Base-by-base conservation (phyloP, 768 basidiomycete genomes). In the Cystobasidium ongulense region DNA sequence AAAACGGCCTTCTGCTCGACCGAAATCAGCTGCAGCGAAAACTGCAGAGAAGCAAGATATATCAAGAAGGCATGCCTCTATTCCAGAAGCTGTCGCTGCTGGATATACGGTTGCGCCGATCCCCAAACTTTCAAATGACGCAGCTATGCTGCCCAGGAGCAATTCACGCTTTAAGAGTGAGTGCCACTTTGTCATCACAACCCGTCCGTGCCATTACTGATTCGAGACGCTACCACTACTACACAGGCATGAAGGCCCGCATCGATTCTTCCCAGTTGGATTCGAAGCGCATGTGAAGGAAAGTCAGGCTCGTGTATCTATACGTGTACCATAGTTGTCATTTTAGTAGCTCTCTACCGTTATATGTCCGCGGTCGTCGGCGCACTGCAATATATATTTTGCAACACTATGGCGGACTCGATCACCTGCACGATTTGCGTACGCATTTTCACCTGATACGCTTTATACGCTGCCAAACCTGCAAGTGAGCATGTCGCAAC, bases 1-100 rank as follows among this genome's bases (percentile, higher is more conserved):
- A 41, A 25, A 39, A 17, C 63, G 41, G 8, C 38, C 43, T 29
- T 27, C 52, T 27, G 11, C 4, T 15, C n/a, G 41, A 75, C 21
- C 71, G 36, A 39, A 31, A 39, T 4, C 61, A 18, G 2, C 23
- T 33, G 21, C 29, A 31, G 52, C 36, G 1, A 27, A 54, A 35
- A 25, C 59, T 39, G 46, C 31, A 38, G 11, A 41, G n/a, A 54
- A 29, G 57, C 31, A 25, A 27, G 70, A 54, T 31, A 27, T 72
- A 23, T 25, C 15, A 1, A 31, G 73, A 63, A 15, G 74, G 27
- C 74, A 75, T 36, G 74, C 74, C n/a, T 41, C 57, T 38, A 75
- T 75, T 31, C 74, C 74, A 1, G 29, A 67, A 41, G 73, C 73
- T n/a, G 59, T 71, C 38, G 50, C 54, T 25, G 46, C 52, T n/a